phyloP scores from a whole-genome alignment of 768 basidiomycete species.

The Obba rivulosa region DNA sequence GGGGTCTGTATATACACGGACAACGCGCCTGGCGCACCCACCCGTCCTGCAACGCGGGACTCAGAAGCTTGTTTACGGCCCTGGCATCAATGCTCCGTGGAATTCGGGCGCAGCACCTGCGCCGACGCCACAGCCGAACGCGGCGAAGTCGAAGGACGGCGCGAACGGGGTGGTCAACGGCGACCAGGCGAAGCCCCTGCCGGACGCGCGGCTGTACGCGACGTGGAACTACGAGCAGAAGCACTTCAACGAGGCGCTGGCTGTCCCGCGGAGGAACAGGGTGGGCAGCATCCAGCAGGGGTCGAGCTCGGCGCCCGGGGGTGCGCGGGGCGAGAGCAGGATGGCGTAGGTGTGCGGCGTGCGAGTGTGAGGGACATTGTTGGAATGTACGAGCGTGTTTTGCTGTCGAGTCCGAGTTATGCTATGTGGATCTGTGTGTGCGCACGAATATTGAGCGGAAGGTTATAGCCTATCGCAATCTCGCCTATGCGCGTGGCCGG shows the following conservation, averaged over 20 bases:
- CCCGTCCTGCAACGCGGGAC: constrained; percentile 50
- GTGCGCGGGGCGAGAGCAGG: constrained; percentile 14
- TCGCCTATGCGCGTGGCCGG: too few relatives aligned
- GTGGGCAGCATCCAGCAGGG: constrained; percentile 16
- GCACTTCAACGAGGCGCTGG: constrained; percentile 32
- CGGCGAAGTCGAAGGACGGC: constrained; percentile 18
- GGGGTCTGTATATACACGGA: constrained; percentile 54
- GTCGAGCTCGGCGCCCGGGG: constrained; percentile 5
- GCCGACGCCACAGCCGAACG: constrained; percentile 13
- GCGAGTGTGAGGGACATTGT: background rate
- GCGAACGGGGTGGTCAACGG: constrained; percentile 22
- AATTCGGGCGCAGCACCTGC: constrained; percentile 29
- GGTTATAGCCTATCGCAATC: too few relatives aligned
- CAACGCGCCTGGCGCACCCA: constrained; percentile 61
- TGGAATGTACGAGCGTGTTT: too few relatives aligned
- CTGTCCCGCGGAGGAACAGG: constrained; percentile 25
- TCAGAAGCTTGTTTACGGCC: constrained; percentile 37
- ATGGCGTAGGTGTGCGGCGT: background rate
- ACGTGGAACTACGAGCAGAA: constrained; percentile 48
- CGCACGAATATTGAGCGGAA: too few relatives aligned
- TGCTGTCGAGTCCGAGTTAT: too few relatives aligned
- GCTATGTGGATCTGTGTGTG: too few relatives aligned
- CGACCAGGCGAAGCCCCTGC: constrained; percentile 31
- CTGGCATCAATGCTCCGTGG: constrained; percentile 39
- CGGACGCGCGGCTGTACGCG: constrained; percentile 44